phyloP scores from a whole-genome alignment of 2,329 filamentous ascomycete species.

The Aspergillus hiratsukae region DNA sequence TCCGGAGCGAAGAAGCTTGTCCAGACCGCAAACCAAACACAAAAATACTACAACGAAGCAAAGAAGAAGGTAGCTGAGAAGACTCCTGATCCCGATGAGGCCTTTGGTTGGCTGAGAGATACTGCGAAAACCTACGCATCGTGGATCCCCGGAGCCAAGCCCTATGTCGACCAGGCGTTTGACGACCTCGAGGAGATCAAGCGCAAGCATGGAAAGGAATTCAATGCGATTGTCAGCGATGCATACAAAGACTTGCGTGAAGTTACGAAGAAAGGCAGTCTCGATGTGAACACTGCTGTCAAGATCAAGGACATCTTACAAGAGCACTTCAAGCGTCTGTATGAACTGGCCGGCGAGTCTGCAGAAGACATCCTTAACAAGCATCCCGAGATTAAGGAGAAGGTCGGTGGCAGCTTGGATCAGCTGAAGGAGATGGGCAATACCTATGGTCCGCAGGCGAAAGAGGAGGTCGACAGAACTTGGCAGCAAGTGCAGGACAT shows the following conservation, averaged over 20 bases:
- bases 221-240: conserved; percentile 63
- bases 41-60: conserved; percentile 57
- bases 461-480: conserved; percentile 70
- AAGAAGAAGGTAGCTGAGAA: conserved; percentile 58
- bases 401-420: conserved; percentile 63
- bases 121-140: conserved; percentile 64
- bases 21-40: conserved; percentile 51
- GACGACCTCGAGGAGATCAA: conserved; percentile 65
- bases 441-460: conserved; percentile 68
- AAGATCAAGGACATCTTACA: conserved; percentile 60
- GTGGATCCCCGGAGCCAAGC: conserved; percentile 66
- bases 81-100: conserved; percentile 63
- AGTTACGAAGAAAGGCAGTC: conserved; percentile 53
- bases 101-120: conserved; percentile 60
- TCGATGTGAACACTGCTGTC: conserved; percentile 59
- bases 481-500: conserved; percentile 64
- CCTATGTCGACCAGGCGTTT: conserved; percentile 66
- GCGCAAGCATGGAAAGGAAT: conserved; percentile 63
- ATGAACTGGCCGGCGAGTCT: conserved; percentile 59
- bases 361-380: conserved; percentile 64
- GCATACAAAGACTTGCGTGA: conserved; percentile 64
- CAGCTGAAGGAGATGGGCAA: conserved; percentile 67
- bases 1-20: conserved; percentile 49
- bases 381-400: conserved; percentile 68
- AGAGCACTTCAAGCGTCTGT: conserved; percentile 57